Base-by-base conservation (phyloP, 2,329 filamentous ascomycete genomes). In the Escovopsis weberi region DNA sequence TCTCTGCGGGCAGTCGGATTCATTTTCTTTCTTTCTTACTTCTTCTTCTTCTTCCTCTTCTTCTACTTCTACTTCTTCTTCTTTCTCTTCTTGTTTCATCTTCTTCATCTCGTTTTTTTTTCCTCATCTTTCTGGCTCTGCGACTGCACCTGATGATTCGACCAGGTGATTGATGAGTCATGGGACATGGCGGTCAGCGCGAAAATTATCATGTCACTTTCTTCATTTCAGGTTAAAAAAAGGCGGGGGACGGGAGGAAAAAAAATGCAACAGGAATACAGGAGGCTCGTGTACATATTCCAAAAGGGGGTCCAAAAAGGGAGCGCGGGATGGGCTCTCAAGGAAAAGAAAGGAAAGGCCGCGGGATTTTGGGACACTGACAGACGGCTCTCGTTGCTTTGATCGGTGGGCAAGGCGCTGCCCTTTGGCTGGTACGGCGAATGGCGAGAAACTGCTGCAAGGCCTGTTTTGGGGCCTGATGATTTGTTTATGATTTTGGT, bases 391-490 rank as follows among this genome's bases (percentile, higher is more conserved):
- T 39, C 35, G 33, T 38, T 46, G 34, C 41, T 46, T 38, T 44
- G n/a, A 37, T 44, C n/a, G 42, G 44, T 46, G 44, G 44, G 44
- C 44, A n/a, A n/a, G 44, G 44, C 43, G 42, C 39, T 36, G 42
- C 44, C 44, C 44, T 44, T 38, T 46, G 44, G 41, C 44, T 46
- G 44, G 41, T 37, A 46, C 37, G 44, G 44, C 44, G 44, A 43
- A 46, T 37, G 44, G 44, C 44, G 44, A 46, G 34, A 42, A 39
- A 39, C 39, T n/a, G n/a, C n/a, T n/a, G n/a, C n/a, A 42, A 44
- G 39, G 42, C 41, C 43, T 44, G 39, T 39, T 32, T 35, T 44
- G 42, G 44, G 37, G 41, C 39, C 36, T 38, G 35, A 37, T 43
- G 42, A 36, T 37, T 38, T 26, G 37, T 28, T 37, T 18, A 18